Evolutionary conservation across 2,329 filamentous ascomycete genomes (phyloP), one percentile per base, ranked within the genome.

Genomic region (Penicillium sp.): DNA sequence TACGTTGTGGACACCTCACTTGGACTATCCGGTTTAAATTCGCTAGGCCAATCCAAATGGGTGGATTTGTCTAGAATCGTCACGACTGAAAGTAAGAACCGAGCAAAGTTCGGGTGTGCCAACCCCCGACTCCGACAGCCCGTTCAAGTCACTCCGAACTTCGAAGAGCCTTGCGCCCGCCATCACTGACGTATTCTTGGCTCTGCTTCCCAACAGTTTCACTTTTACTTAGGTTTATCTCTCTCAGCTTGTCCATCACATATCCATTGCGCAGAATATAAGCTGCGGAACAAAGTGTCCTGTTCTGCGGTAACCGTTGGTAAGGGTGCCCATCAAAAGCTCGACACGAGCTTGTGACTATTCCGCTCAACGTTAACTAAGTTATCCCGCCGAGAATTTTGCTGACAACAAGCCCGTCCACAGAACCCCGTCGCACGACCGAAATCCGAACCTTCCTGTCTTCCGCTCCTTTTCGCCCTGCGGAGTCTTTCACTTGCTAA

Each of bases 181-280:
- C 13, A 11, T 44, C 19, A 19, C 31, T 49, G 46, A 49, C 46
- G 46, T 49, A 49, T 49, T 49, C 24, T 18, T 7, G 5, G 19
- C 13, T 16, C 50, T 37, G 31, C 31, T 35, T 27, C 57, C 46
- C 57, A 62, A 63, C 59, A 56, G 51, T 58, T 59, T 60, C 55
- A 27, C 36, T 31, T 52, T 41, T 13, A 39, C 36, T 39, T 51
- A 36, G n/a, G n/a, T n/a, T 18, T 40, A 27, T 24, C 40, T 18
- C 22, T 39, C 36, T 40, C 19, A 51, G 9, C 10, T 10, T n/a
- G n/a, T 24, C 24, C 43, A 51, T 19, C 14, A 1, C 16, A 36
- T 27, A 16, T 16, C 18, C 36, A 51, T 27, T 39, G 33, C 36
- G 3, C 35, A n/a, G 22, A 16, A 40, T 51, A 40, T 9, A 27